These are phyloP conservation scores for Cryptosporidium meleagridis DNA, from an alignment of 169 alveolate species.

Conservation along the genomic window DNA sequence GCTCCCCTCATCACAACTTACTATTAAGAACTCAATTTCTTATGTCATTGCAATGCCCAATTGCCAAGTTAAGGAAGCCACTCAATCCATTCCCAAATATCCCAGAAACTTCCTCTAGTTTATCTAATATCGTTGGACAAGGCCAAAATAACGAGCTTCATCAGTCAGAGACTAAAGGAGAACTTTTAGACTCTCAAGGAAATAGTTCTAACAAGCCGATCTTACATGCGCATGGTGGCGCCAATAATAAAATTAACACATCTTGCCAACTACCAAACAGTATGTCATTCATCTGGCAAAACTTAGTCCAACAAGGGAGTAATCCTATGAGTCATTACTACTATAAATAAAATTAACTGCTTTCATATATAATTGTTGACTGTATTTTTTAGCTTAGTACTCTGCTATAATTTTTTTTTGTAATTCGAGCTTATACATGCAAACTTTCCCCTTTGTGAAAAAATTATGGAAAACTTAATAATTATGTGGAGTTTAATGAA, in stretches of 20 bases:
- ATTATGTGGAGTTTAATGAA: slow-evolving; percentile 64
- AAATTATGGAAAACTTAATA: background rate
- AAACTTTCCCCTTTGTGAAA: slow-evolving; percentile 8
- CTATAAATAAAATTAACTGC: slow-evolving; percentile 2
- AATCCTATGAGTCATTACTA: slow-evolving; percentile 46
- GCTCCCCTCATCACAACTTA: slow-evolving; percentile 68
- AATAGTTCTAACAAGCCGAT: slow-evolving; percentile 18
- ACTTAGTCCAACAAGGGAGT: slow-evolving; percentile 6
- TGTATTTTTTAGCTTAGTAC: slow-evolving; percentile 16
- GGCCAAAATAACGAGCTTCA: background rate
- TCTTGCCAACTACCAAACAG: slow-evolving; percentile 21
- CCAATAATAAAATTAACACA: background rate
- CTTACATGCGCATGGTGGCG: background rate
- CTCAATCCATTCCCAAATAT: slow-evolving; percentile 66
- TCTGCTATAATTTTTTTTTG: slow-evolving; percentile 4
- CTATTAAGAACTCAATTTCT: slow-evolving; percentile 62
- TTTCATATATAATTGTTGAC: background rate
- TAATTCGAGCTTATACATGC: slow-evolving; percentile 44
- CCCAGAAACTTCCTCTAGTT: background rate
- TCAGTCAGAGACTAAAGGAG: background rate
- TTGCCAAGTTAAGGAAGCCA: slow-evolving; percentile 64
- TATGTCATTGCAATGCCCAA: slow-evolving; percentile 66
- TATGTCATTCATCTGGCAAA: slow-evolving; percentile 42
- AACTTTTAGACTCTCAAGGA: background rate
- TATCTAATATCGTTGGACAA: background rate